A percentile compares a stretch with the other conserved stretches of the same genome.
Evolutionary conservation across 2,329 filamentous ascomycete species (phyloP).

Genomic region (Penicillium aurantiogriseum): DNA sequence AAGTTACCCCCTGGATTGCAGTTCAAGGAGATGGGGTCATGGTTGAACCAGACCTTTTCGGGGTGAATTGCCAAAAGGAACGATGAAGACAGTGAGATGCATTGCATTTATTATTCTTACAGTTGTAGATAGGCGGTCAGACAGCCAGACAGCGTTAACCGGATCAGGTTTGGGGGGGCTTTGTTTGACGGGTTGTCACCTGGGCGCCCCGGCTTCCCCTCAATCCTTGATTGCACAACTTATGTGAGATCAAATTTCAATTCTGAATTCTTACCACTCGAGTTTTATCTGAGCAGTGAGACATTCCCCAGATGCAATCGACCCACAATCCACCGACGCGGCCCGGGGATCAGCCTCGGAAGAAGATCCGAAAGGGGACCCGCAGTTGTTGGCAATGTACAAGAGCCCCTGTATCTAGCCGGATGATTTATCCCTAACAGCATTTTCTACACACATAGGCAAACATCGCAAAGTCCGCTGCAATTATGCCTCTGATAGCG

Average conservation of each 20-base stretch:
- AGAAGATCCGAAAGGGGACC: constrained; percentile 19
- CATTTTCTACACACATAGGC: not conserved
- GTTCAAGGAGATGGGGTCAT: not conserved
- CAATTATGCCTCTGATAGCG: constrained; percentile 9
- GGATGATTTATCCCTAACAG: not conserved
- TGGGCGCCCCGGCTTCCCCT: not conserved
- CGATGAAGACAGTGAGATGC: not conserved
- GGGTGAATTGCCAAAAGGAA: too few relatives aligned
- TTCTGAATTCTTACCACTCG: not conserved
- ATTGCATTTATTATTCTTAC: not conserved
- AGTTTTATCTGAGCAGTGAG: not conserved
- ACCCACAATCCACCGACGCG: not conserved
- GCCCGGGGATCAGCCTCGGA: constrained; percentile 11
- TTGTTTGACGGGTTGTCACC: not conserved
- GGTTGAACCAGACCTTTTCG: not conserved
- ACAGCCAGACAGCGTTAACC: too few relatives aligned
- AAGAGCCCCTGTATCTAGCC: not conserved
- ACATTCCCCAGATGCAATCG: not conserved
- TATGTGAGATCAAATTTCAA: not conserved
- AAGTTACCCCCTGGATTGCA: not conserved
- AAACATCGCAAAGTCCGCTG: constrained; percentile 20
- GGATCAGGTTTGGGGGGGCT: not conserved
- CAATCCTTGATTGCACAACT: not conserved
- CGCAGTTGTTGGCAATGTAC: constrained; percentile 21
- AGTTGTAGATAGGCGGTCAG: not conserved